Percentiles rank a stretch among this genome's conserved stretches.
Conservation (phyloP, 139 green algal species). For the Closterium sp. region DNA sequence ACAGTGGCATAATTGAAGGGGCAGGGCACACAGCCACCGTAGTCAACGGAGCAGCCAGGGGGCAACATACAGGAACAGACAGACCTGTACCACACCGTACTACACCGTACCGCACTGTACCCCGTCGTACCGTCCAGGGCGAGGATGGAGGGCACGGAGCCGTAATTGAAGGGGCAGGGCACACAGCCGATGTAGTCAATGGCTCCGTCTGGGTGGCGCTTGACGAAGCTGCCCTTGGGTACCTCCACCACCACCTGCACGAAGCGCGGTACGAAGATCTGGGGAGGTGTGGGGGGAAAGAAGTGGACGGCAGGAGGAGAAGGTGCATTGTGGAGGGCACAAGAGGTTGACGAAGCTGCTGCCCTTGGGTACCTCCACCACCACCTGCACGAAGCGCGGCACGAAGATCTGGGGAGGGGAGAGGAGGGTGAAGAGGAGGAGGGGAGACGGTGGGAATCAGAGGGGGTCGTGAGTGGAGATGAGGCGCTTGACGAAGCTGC, state of each 20-base stretch:
- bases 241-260: conserved; percentile 48
- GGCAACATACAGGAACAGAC: not conserved
- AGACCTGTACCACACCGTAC: too few relatives aligned
- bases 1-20: conserved; percentile 40
- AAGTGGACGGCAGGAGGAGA: too few relatives aligned
- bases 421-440: too few relatives aligned
- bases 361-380: conserved; percentile 36
- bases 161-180: conserved; percentile 49
- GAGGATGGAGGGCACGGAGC: conserved; percentile 26
- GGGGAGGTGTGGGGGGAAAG: not conserved
- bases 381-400: conserved; percentile 29
- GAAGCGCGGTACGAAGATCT: conserved; percentile 31
- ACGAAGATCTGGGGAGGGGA: too few relatives aligned
- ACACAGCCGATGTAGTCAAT: conserved; percentile 35
- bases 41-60: conserved; percentile 18
- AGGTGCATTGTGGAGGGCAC: too few relatives aligned
- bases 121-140: conserved; percentile 17
- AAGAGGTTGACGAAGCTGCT: conserved; percentile 37
- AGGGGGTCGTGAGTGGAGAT: too few relatives aligned
- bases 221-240: conserved; percentile 39
- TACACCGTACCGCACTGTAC: too few relatives aligned
- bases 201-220: conserved; percentile 14
- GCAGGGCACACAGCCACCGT: conserved; percentile 28
- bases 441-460: too few relatives aligned
- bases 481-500: conserved; percentile 38